Conservation (phyloP, 2,329 filamentous ascomycete genomes). For the Cercospora citrullina region DNA sequence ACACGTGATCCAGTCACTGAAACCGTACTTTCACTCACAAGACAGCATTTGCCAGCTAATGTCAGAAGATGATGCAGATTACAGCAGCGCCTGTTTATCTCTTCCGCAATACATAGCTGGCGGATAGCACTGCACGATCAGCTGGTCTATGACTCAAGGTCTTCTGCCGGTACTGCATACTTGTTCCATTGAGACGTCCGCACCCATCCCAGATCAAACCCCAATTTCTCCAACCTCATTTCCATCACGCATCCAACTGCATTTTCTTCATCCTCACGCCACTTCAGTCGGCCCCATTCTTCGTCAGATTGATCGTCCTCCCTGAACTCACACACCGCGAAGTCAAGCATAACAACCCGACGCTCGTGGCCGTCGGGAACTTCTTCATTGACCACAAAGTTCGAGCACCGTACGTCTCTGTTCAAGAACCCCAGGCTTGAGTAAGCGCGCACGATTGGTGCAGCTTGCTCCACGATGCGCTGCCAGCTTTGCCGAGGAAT, state of each 20-base stretch:
- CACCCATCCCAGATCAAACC: not conserved
- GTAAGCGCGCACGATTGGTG: not conserved
- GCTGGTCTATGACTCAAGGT: not conserved
- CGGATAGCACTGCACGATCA: not conserved
- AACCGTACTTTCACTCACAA: not conserved
- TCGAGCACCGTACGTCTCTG: not conserved
- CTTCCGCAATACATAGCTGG: not conserved
- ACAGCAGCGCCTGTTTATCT: not conserved
- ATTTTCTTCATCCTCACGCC: not conserved
- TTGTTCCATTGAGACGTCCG: not conserved
- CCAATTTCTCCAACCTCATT: not conserved
- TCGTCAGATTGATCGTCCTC: not conserved
- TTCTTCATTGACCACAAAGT: not conserved
- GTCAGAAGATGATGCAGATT: not conserved
- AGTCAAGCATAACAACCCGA: not conserved
- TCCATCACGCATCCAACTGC: not conserved
- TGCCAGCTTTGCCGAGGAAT: constrained; percentile 10
- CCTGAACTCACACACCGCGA: not conserved
- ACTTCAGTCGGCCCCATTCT: not conserved
- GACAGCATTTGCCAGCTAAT: too few species aligned
- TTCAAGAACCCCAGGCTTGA: not conserved
- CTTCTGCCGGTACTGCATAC: not conserved
- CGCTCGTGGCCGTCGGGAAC: not conserved
- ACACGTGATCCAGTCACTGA: not conserved
- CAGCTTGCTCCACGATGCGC: not conserved